These are phyloP conservation scores for Haematococcus sp. DNA, from an alignment of 139 green algal species.

Conservation along the genomic window DNA sequence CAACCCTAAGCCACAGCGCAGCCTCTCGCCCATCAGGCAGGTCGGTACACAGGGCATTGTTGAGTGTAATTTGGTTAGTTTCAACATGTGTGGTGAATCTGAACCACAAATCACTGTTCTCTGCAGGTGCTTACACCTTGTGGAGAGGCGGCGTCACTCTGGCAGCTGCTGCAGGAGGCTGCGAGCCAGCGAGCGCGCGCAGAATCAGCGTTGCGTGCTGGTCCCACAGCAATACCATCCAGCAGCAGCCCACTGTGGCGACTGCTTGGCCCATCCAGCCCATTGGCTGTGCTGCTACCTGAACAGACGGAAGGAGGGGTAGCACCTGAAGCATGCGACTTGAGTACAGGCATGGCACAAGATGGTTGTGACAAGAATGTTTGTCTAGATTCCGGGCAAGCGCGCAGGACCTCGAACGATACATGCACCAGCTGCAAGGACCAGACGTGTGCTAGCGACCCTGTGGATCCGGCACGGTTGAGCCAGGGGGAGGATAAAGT, in stretches of 20 bases:
- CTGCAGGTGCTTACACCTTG: constrained; percentile 3
- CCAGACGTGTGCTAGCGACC: no score
- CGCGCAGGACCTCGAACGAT: no score
- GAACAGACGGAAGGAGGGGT: no score
- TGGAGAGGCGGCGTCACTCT: neutral
- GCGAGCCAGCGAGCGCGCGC: constrained; percentile 20
- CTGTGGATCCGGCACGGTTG: no score
- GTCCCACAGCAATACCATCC: neutral
- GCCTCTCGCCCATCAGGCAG: no score
- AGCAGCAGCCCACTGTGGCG: constrained; percentile 11
- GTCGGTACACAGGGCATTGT: neutral
- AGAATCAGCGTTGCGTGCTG: constrained; percentile 16
- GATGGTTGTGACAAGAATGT: no score
- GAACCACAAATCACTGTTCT: neutral
- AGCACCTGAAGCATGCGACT: no score
- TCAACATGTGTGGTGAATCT: constrained; percentile 17
- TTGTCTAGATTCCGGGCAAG: no score
- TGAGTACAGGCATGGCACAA: no score
- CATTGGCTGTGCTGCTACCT: neutral
- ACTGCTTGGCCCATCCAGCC: neutral
- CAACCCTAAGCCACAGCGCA: neutral
- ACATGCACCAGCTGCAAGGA: no score
- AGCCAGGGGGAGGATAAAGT: no score
- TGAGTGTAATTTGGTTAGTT: no score
- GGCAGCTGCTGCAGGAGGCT: constrained; percentile 21